Base-by-base conservation (phyloP, 139 green algal species). In the Ulvella scutata region DNA sequence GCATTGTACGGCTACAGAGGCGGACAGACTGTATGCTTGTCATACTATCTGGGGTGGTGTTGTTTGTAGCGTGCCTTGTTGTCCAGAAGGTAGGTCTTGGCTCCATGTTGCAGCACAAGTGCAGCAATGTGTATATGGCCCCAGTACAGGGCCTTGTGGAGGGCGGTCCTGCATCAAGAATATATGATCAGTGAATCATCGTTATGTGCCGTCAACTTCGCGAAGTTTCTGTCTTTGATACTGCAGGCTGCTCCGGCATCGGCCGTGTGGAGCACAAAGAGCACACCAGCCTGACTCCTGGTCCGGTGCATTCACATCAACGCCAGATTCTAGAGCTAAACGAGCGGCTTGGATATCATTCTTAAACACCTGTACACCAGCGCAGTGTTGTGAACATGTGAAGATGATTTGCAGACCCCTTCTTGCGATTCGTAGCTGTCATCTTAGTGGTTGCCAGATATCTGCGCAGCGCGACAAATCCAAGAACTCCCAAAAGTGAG, bases 141-240 rank as follows among this genome's bases (percentile, higher is more conserved):
- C 10, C 85, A 89, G 83, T 98, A 92, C 29, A 97, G 83, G 1
- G 92, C 89, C 20, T 84, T 82, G 82, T 98, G 94, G 37, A 98
- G 79, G 4, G 82, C 20, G 2, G 86, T 91, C 90, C 91, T 85
- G 80, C 62, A 62, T 9, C n/a, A 28, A 74, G 36, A 43, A 40
- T 43, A n/a, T 20, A 35, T 20, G 28, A 73, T n/a, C n/a, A 20
- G 13, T 38, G 26, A n/a, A 20, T n/a, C 17, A 17, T 23, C 21
- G 17, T 38, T 10, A 20, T 1, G 0, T 38, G 28, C 60, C n/a
- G 13, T 38, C 60, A n/a, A 73, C 21, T 73, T 33, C 21, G 13
- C 1, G 28, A 13, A 1, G 17, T 17, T 20, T 26, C 17, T 59
- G 1, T 26, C 21, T 59, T 20, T 20, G 17, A 20, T 59, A 73